Evolutionary conservation across 176 grass and related monocot species (phyloP).

Genomic region (Cymbopogon citratus): DNA sequence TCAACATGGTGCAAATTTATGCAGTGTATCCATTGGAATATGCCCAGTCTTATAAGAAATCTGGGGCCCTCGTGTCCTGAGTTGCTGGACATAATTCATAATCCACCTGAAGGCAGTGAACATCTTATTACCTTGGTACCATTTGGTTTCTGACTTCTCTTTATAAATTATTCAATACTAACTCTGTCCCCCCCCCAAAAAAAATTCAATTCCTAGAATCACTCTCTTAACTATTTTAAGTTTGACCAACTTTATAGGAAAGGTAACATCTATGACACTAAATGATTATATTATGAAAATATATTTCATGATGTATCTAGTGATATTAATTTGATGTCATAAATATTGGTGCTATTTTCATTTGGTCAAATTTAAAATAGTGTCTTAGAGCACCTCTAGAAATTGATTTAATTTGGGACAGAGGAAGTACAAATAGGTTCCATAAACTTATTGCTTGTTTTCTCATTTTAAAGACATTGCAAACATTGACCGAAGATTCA

Average conservation of each 20-base stretch:
- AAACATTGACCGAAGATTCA: conserved; percentile 84
- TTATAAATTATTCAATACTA: conserved; percentile 10
- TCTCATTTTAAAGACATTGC: conserved; percentile 60
- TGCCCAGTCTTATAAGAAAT: conserved; percentile 73
- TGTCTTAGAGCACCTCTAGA: not conserved
- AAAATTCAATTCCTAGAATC: not conserved
- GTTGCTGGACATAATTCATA: conserved; percentile 79
- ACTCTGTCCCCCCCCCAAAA: not conserved
- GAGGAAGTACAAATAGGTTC: not conserved
- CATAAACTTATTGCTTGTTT: conserved; percentile 21
- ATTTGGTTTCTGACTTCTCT: conserved; percentile 25
- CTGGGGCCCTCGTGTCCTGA: conserved; percentile 72
- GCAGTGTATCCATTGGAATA: conserved; percentile 80
- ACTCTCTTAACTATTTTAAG: not conserved
- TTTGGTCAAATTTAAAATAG: not conserved
- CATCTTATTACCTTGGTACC: conserved; percentile 80
- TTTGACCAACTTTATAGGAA: too few species aligned
- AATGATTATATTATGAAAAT: too few species aligned
- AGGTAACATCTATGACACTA: too few species aligned
- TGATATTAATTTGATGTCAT: not conserved
- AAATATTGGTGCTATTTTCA: not conserved
- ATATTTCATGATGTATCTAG: not conserved
- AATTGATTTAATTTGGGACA: not conserved
- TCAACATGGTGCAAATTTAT: conserved; percentile 35
- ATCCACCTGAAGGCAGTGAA: conserved; percentile 94